phyloP scores from a whole-genome alignment of 495 filamentous ascomycete genomes.

The Penicillium maclennaniae region DNA sequence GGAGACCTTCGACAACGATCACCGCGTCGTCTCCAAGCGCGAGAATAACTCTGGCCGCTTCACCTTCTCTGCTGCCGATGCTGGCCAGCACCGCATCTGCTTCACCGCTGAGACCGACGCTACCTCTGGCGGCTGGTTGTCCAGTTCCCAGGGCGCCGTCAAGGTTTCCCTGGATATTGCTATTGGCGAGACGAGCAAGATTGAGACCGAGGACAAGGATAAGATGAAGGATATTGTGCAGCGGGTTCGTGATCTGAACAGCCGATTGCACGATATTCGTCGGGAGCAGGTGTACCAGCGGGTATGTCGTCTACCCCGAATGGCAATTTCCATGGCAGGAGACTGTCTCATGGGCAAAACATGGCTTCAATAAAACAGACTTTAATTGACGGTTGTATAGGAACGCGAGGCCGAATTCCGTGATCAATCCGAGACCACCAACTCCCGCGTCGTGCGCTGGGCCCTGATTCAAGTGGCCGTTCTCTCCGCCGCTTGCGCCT shows the following conservation, averaged over 20 bases:
- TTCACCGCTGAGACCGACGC: slow-evolving; percentile 72
- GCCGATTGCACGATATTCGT: slow-evolving; percentile 80
- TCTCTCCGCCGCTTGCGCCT: slow-evolving; percentile 88
- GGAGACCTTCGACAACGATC: slow-evolving; percentile 97
- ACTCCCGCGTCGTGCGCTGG: slow-evolving; percentile 91
- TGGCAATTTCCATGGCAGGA: background rate
- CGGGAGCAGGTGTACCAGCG: slow-evolving; percentile 95
- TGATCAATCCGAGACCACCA: slow-evolving; percentile 93
- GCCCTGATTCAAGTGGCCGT: slow-evolving; percentile 84
- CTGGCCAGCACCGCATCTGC: slow-evolving; percentile 91
- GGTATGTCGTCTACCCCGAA: slow-evolving; percentile 47
- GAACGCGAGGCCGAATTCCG: slow-evolving; percentile 98
- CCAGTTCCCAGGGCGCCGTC: slow-evolving; percentile 65
- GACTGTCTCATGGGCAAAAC: background rate
- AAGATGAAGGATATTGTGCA: slow-evolving; percentile 90
- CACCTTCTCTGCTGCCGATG: slow-evolving; percentile 92
- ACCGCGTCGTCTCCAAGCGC: slow-evolving; percentile 86
- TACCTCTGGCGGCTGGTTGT: slow-evolving; percentile 65
- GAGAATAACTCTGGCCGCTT: slow-evolving; percentile 75
- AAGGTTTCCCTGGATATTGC: slow-evolving; percentile 84
- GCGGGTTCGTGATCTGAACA: slow-evolving; percentile 86
- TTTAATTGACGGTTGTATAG: slow-evolving; percentile 40
- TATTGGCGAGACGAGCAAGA: slow-evolving; percentile 91
- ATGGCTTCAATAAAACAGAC: background rate
- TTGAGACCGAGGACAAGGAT: slow-evolving; percentile 89